Conservation (phyloP, 1,284 basidiomycete species). For the Tremellales sp. region DNA sequence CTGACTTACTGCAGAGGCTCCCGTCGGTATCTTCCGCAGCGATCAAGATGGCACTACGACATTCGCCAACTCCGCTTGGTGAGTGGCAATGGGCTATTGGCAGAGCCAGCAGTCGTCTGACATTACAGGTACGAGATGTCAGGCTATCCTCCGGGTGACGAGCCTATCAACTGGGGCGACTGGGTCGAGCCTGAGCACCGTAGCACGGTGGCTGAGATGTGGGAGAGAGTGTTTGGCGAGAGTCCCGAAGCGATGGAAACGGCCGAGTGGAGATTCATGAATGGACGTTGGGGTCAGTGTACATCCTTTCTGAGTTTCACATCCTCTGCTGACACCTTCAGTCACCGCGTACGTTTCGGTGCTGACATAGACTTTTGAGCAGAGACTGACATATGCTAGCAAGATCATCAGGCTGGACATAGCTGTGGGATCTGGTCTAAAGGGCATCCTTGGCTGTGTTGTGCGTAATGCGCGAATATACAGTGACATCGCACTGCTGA, state of each 20-base stretch:
- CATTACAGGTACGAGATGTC: conserved; percentile 36
- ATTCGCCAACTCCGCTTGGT: conserved; percentile 37
- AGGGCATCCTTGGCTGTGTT: conserved; percentile 34
- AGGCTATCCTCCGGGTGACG: conserved; percentile 19
- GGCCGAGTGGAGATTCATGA: conserved; percentile 29
- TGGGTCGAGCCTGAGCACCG: conserved; percentile 17
- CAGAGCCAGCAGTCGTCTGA: no score
- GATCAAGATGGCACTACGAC: conserved; percentile 31
- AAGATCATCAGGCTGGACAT: conserved; percentile 36
- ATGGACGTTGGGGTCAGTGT: conserved; percentile 29
- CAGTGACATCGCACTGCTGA: background rate
- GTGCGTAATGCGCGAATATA: background rate
- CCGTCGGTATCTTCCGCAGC: conserved; percentile 42
- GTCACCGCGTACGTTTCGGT: conserved; percentile 1
- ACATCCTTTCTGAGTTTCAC: background rate
- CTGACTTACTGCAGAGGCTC: conserved; percentile 33
- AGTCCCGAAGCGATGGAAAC: conserved; percentile 6
- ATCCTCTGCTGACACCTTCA: background rate
- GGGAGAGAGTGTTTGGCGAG: conserved; percentile 16
- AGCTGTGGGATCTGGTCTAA: conserved; percentile 12
- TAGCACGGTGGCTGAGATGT: conserved; percentile 14
- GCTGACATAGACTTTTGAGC: background rate
- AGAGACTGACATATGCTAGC: conserved; percentile 6
- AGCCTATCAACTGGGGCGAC: conserved; percentile 32
- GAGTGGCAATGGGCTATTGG: no score